Conservation (phyloP, 345 rosid genomes). For the Linum usitatissimum region DNA sequence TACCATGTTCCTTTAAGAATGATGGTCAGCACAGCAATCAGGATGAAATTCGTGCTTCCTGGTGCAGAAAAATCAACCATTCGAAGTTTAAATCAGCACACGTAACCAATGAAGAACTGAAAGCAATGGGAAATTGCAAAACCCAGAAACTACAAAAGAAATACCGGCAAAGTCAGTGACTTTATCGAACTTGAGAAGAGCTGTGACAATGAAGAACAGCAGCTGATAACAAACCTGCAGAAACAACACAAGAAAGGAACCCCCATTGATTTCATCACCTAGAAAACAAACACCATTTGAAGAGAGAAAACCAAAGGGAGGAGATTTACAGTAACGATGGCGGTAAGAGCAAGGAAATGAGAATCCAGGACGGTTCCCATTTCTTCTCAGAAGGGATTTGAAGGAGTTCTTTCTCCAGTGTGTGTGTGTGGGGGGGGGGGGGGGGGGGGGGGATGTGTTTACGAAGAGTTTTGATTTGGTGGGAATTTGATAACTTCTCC, state of each 20-base stretch:
- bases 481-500: background rate
- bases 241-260: conserved; percentile 1
- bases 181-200: conserved; percentile 74
- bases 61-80: conserved; percentile 8
- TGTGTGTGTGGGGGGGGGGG: too few species aligned
- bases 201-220: conserved; percentile 65
- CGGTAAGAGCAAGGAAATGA: conserved; percentile 66
- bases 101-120: too few species aligned
- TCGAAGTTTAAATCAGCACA: background rate
- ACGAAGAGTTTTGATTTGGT: too few species aligned
- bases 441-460: background rate
- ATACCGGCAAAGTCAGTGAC: conserved; percentile 94
- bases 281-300: background rate
- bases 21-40: conserved; percentile 70
- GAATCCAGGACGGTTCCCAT: conserved; percentile 80
- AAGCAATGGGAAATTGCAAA: background rate
- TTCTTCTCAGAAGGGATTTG: background rate
- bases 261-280: background rate
- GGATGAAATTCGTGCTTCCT: conserved; percentile 88
- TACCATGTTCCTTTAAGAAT: conserved; percentile 69
- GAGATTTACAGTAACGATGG: conserved; percentile 51
- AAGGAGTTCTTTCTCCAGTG: too few species aligned
- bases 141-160: background rate
- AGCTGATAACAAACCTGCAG: conserved; percentile 67
- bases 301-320: background rate